These are phyloP conservation scores for Effrenium voratum DNA, from an alignment of 73 alveolate genomes.

Conservation along the genomic window DNA sequence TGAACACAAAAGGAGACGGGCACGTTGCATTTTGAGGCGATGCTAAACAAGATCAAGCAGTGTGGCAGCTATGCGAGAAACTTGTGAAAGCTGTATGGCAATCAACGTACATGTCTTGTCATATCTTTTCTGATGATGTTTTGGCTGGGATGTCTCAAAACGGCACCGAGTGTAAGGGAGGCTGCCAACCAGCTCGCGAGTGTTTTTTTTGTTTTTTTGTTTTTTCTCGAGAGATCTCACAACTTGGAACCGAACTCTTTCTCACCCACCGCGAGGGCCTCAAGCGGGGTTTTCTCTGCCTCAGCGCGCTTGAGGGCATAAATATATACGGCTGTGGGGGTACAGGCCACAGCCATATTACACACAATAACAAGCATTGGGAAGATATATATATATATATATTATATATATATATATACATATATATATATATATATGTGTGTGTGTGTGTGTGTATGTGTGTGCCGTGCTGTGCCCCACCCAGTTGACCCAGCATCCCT, in stretches of 20 bases:
- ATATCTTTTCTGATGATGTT: background rate
- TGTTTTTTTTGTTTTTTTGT: background rate
- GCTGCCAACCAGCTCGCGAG: background rate
- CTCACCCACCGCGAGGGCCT: slow-evolving; percentile 8
- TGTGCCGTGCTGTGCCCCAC: too few species aligned
- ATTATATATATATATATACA: too few species aligned
- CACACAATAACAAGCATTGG: too few species aligned
- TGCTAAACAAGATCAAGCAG: background rate
- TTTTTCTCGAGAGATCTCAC: background rate
- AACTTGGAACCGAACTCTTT: background rate
- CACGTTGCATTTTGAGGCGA: background rate
- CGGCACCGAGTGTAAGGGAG: background rate
- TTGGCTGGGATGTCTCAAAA: background rate
- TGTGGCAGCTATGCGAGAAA: background rate
- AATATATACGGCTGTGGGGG: too few species aligned
- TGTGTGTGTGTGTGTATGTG: too few species aligned
- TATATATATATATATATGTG: too few species aligned
- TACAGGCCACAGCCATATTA: too few species aligned
- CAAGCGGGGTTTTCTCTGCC: background rate
- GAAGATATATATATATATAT: too few species aligned
- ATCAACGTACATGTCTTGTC: background rate
- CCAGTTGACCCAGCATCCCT: too few species aligned
- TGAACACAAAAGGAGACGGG: background rate
- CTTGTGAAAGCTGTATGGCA: background rate
- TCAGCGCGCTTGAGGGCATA: background rate